phyloP scores from a whole-genome alignment of 176 grass and related monocot species.

The Juncus effusus region DNA sequence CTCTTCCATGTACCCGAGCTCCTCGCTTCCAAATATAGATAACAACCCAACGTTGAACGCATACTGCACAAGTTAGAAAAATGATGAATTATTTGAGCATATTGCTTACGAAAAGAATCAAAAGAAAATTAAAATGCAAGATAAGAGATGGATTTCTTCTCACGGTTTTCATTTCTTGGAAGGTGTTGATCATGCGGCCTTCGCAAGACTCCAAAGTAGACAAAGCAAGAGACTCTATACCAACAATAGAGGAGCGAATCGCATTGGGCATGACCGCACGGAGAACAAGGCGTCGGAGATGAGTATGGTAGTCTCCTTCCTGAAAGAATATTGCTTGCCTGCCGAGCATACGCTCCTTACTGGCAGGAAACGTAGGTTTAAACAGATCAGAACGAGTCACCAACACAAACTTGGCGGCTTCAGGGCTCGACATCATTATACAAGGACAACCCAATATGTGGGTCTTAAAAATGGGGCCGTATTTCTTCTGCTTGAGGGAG shows the following conservation, averaged over 20 bases:
- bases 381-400: slow-evolving; percentile 83
- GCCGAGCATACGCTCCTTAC: slow-evolving; percentile 96
- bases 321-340: slow-evolving; percentile 97
- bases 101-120: neutral
- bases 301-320: slow-evolving; percentile 82
- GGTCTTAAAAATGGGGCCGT: slow-evolving; percentile 91
- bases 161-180: slow-evolving; percentile 96
- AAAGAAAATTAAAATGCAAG: neutral
- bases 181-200: slow-evolving; percentile 64
- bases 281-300: slow-evolving; percentile 73
- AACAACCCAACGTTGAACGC: slow-evolving; percentile 89
- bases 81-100: neutral
- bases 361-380: slow-evolving; percentile 92
- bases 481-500: slow-evolving; percentile 54
- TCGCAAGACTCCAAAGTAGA: slow-evolving; percentile 55
- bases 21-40: slow-evolving; percentile 87
- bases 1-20: slow-evolving; percentile 78
- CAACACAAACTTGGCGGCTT: slow-evolving; percentile 88
- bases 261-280: slow-evolving; percentile 75
- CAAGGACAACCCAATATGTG: slow-evolving; percentile 91
- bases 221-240: slow-evolving; percentile 58
- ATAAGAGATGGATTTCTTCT: neutral
- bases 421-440: slow-evolving; percentile 98
- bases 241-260: slow-evolving; percentile 55
- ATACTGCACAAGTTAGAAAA: slow-evolving; percentile 43